A percentile compares a stretch with the other conserved stretches of the same genome.
These are phyloP conservation scores for Linnemannia elongata DNA, from an alignment of 192 early-diverging fungal genomes.

Conservation along the genomic window DNA sequence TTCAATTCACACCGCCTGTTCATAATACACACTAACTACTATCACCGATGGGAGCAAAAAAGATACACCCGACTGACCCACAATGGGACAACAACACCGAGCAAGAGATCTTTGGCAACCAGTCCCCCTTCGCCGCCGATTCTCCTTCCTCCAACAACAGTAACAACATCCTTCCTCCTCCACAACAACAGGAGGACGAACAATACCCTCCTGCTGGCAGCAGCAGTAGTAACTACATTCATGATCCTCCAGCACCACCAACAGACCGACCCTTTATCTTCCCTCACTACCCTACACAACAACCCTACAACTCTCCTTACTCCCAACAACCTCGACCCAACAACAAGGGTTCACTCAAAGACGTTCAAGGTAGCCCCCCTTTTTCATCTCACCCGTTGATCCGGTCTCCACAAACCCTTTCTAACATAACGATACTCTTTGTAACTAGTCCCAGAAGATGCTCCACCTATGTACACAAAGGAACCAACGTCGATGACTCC, in stretches of 20 bases:
- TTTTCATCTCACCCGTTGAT: background rate
- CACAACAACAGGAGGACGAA: background rate
- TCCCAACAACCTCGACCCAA: background rate
- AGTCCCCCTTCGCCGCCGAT: conserved; percentile 1
- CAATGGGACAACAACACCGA: background rate
- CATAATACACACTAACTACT: background rate
- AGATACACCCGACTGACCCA: background rate
- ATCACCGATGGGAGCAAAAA: conserved; percentile 5
- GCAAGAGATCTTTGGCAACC: conserved; percentile 22
- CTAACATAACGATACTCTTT: background rate
- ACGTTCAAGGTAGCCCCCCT: background rate
- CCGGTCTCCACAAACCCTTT: background rate
- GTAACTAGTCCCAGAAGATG: conserved; percentile 11
- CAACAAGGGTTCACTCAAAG: background rate
- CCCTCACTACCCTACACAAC: conserved; percentile 2
- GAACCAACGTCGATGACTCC: background rate
- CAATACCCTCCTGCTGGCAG: background rate
- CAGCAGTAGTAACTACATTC: background rate
- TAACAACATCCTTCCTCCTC: background rate
- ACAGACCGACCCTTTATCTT: background rate
- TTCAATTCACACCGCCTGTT: background rate
- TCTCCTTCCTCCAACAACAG: too few relatives aligned
- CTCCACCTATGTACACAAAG: conserved; percentile 32
- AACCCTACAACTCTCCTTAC: background rate
- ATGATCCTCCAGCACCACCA: background rate